Conservation (phyloP, 2,329 filamentous ascomycete species). For the Diaporthe vaccinii region DNA sequence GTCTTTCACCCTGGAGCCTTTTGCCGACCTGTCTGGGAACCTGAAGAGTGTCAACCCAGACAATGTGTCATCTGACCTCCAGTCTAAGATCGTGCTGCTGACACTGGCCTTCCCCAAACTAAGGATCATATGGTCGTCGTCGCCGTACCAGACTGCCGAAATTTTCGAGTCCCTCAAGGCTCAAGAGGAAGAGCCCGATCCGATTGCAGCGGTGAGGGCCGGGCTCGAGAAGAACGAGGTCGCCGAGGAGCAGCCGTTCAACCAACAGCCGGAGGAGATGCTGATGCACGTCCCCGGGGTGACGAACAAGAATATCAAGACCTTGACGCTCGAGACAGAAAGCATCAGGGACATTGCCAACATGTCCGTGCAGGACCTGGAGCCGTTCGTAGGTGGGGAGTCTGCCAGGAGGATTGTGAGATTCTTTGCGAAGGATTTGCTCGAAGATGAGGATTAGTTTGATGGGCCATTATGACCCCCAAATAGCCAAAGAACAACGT, state of each 20-base stretch:
- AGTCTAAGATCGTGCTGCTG: conserved; percentile 91
- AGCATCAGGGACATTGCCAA: conserved; percentile 89
- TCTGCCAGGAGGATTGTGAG: conserved; percentile 80
- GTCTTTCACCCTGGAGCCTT: conserved; percentile 91
- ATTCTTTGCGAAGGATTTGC: conserved; percentile 81
- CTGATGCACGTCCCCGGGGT: conserved; percentile 86
- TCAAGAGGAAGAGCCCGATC: conserved; percentile 90
- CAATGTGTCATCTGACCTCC: conserved; percentile 77
- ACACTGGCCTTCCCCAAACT: conserved; percentile 92
- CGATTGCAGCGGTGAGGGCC: conserved; percentile 84
- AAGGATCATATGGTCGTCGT: conserved; percentile 93
- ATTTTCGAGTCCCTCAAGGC: conserved; percentile 96
- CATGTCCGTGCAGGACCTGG: conserved; percentile 81
- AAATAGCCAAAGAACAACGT: too few relatives aligned
- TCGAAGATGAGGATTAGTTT: conserved; percentile 61
- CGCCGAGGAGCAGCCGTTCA: conserved; percentile 80
- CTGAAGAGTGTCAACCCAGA: conserved; percentile 73
- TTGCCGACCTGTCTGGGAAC: conserved; percentile 76
- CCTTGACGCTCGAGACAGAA: conserved; percentile 78
- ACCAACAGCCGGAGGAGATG: conserved; percentile 91
- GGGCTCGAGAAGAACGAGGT: conserved; percentile 77
- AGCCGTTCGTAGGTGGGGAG: conserved; percentile 81
- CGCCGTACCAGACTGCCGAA: conserved; percentile 95
- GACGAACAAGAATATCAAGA: conserved; percentile 81
- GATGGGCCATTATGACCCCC: background rate